Conservation (phyloP, 2,329 filamentous ascomycete species). For the Fusarium bactridioides region DNA sequence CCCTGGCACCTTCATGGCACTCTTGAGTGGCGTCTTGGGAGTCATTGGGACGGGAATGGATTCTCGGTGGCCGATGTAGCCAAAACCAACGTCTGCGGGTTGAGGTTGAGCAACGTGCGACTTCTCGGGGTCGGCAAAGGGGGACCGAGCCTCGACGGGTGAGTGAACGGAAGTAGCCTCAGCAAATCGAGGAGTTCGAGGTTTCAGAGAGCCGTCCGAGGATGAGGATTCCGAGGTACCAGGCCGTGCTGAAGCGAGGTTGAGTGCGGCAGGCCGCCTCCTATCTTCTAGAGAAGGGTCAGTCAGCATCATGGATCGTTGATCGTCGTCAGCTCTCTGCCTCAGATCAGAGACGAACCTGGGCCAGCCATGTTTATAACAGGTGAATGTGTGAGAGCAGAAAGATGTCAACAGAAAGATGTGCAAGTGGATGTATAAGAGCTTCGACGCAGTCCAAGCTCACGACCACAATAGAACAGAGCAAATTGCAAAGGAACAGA, state of each 20-base stretch:
- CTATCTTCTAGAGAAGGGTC: slow-evolving; percentile 55
- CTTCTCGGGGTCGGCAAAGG: slow-evolving; percentile 67
- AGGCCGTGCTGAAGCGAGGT: slow-evolving; percentile 59
- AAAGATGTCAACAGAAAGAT: slow-evolving; percentile 15
- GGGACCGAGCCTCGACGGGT: slow-evolving; percentile 69
- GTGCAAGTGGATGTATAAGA: slow-evolving; percentile 27
- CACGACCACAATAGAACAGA: slow-evolving; percentile 41
- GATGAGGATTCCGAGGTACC: slow-evolving; percentile 60
- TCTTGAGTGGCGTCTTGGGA: slow-evolving; percentile 84
- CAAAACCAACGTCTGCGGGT: slow-evolving; percentile 89
- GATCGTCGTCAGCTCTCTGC: not conserved
- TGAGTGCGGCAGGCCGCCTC: slow-evolving; percentile 64
- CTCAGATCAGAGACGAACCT: slow-evolving; percentile 46
- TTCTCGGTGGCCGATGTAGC: slow-evolving; percentile 77
- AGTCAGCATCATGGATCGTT: slow-evolving; percentile 35
- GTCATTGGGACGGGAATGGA: slow-evolving; percentile 69
- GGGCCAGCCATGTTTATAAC: slow-evolving; percentile 48
- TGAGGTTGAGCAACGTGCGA: slow-evolving; percentile 68
- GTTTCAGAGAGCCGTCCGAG: slow-evolving; percentile 68
- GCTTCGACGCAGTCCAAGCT: slow-evolving; percentile 42
- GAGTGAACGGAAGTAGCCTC: slow-evolving; percentile 83
- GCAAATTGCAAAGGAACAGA: slow-evolving; percentile 49
- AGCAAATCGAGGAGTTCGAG: slow-evolving; percentile 79
- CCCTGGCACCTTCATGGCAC: slow-evolving; percentile 86
- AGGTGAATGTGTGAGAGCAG: slow-evolving; percentile 18